A percentile compares a stretch with the other conserved stretches of the same genome.
These are phyloP conservation scores for Carex scoparia DNA, from an alignment of 176 grass and related monocot species.

Conservation along the genomic window DNA sequence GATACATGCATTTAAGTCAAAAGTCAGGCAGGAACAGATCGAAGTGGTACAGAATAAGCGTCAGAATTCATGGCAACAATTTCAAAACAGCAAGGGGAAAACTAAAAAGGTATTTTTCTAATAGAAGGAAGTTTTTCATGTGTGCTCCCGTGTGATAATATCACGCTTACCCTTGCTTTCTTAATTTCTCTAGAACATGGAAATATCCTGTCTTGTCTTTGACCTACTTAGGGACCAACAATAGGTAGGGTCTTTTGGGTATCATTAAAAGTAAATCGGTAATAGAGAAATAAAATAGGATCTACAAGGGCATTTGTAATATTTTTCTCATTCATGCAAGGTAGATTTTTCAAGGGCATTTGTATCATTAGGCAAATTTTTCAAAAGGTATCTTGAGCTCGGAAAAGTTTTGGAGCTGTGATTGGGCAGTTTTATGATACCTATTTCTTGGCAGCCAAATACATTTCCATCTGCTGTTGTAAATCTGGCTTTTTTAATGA, in stretches of 20 bases:
- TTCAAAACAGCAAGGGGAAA: constrained; percentile 91
- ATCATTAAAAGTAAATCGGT: neutral
- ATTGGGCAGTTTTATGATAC: neutral
- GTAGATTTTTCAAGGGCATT: neutral
- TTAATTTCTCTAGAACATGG: neutral
- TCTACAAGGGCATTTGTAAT: neutral
- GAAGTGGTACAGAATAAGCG: constrained; percentile 91
- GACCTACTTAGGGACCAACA: neutral
- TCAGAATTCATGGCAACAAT: constrained; percentile 97
- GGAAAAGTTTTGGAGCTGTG: neutral
- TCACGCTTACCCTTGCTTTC: neutral
- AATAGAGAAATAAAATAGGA: neutral
- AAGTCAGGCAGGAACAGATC: constrained; percentile 77
- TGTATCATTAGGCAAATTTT: neutral
- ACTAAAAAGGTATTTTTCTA: constrained; percentile 69
- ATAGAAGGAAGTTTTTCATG: neutral
- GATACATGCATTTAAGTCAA: constrained; percentile 98
- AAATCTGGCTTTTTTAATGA: neutral
- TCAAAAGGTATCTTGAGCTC: neutral
- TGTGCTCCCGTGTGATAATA: neutral
- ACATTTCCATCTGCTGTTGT: neutral
- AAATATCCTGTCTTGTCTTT: neutral
- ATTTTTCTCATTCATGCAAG: neutral
- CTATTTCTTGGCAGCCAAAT: neutral
- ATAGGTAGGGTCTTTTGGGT: neutral